Conservation (phyloP, 164 flowering plant genomes). For the Nymphaea colorata region DNA sequence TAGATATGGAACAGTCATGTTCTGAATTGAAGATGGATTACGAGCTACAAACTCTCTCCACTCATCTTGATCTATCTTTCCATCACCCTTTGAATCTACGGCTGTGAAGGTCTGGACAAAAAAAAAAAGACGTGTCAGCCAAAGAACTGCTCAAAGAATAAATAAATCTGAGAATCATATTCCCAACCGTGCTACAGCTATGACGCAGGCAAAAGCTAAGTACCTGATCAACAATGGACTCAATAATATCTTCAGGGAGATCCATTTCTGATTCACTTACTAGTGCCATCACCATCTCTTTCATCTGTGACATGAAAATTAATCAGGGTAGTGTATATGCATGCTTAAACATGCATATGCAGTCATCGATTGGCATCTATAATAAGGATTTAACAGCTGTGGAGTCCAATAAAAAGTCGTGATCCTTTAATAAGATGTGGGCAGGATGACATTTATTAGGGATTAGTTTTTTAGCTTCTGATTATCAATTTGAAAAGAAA, state of each 20-base stretch:
- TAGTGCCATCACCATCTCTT: slow-evolving; percentile 80
- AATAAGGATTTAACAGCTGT: neutral
- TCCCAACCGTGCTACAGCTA: neutral
- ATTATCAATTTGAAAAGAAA: neutral
- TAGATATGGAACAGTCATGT: slow-evolving; percentile 68
- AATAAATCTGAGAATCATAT: neutral
- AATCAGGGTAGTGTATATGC: neutral
- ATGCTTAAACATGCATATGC: neutral
- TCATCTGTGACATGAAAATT: slow-evolving; percentile 14
- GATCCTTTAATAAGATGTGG: neutral
- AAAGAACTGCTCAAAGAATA: neutral
- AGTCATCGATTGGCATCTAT: neutral
- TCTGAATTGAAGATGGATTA: slow-evolving; percentile 53
- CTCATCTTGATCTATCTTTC: slow-evolving; percentile 59
- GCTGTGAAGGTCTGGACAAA: slow-evolving; percentile 37
- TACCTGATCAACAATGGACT: slow-evolving; percentile 56
- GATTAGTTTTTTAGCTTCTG: neutral
- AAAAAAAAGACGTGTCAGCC: slow-evolving; percentile 1
- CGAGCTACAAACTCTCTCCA: slow-evolving; percentile 56
- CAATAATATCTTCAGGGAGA: slow-evolving; percentile 54
- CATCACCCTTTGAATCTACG: slow-evolving; percentile 64
- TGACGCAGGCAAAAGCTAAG: neutral
- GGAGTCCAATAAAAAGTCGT: neutral
- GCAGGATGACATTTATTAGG: neutral
- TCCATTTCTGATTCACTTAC: slow-evolving; percentile 61